A percentile compares a stretch with the other conserved stretches of the same genome.
These are phyloP conservation scores for Cytospora paraplurivora DNA, from an alignment of 2,329 filamentous ascomycete species.

Conservation along the genomic window DNA sequence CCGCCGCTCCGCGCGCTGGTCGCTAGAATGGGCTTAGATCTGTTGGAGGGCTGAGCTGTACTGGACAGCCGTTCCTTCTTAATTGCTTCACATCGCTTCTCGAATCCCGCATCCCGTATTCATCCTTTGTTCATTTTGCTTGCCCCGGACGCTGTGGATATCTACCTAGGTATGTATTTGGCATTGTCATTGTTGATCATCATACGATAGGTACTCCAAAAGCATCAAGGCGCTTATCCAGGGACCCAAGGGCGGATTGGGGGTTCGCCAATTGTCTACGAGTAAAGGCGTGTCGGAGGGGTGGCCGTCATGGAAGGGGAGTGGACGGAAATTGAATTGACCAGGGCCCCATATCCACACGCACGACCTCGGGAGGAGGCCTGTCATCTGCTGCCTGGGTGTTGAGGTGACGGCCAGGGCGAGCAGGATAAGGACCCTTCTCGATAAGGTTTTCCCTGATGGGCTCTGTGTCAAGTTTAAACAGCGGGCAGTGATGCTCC, in stretches of 20 bases:
- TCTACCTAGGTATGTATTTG: slow-evolving; percentile 1
- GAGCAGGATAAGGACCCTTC: slow-evolving; percentile 15
- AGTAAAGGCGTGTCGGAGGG: too few relatives aligned
- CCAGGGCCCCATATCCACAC: slow-evolving; percentile 12
- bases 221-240: background rate
- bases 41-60: slow-evolving; percentile 1
- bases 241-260: too few relatives aligned
- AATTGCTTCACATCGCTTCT: slow-evolving; percentile 16
- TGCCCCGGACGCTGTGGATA: background rate
- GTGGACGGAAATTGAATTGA: too few relatives aligned
- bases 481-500: background rate
- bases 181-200: slow-evolving; percentile 10
- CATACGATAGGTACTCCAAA: slow-evolving; percentile 3
- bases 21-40: slow-evolving; percentile 17
- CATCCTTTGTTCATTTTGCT: slow-evolving; percentile 8
- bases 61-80: slow-evolving; percentile 13
- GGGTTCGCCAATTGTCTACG: too few relatives aligned
- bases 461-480: background rate
- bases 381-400: too few relatives aligned
- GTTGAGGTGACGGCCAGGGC: slow-evolving; percentile 8
- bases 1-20: slow-evolving; percentile 18
- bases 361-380: slow-evolving; percentile 2
- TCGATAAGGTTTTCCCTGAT: slow-evolving; percentile 18
- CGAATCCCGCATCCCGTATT: background rate
- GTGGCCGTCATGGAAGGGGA: too few relatives aligned